A percentile compares a stretch with the other conserved stretches of the same genome.
Conservation (phyloP, 2,329 filamentous ascomycete genomes). For the Fusarium tricinctum region DNA sequence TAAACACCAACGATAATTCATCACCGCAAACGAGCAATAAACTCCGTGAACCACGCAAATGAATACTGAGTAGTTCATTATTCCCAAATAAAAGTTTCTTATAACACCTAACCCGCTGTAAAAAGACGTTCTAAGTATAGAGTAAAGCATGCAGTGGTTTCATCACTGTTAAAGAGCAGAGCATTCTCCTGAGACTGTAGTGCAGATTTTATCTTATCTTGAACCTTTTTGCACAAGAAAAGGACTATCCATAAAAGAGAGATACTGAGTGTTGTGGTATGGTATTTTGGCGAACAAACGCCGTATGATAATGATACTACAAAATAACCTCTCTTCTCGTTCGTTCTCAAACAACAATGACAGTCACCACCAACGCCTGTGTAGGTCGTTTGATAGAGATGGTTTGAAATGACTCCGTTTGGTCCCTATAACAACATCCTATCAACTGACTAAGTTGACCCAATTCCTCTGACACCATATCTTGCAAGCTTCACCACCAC, state of each 20-base stretch:
- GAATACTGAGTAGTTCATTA: no score
- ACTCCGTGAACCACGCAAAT: not conserved
- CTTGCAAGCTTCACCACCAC: not conserved
- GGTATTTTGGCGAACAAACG: not conserved
- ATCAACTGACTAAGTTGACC: not conserved
- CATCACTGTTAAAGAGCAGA: not conserved
- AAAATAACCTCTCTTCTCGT: not conserved
- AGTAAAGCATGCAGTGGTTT: not conserved
- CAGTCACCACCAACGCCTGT: slow-evolving; percentile 13
- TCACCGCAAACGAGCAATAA: not conserved
- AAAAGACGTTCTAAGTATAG: not conserved
- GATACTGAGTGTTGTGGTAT: not conserved
- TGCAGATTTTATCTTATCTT: not conserved
- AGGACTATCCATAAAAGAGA: not conserved
- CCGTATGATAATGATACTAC: not conserved
- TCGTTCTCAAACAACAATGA: slow-evolving; percentile 11
- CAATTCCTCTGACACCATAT: not conserved
- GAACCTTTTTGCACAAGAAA: not conserved
- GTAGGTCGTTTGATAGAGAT: slow-evolving; percentile 15
- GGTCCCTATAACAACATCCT: not conserved
- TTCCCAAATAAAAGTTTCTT: not conserved
- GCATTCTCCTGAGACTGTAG: not conserved
- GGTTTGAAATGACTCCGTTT: slow-evolving; percentile 1
- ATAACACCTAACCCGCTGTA: not conserved
- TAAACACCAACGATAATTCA: slow-evolving; percentile 13